Percentiles rank a stretch among this genome's conserved stretches.
phyloP scores from a whole-genome alignment of 164 flowering plant genomes.

The grape (Vitis vinifera) region DNA sequence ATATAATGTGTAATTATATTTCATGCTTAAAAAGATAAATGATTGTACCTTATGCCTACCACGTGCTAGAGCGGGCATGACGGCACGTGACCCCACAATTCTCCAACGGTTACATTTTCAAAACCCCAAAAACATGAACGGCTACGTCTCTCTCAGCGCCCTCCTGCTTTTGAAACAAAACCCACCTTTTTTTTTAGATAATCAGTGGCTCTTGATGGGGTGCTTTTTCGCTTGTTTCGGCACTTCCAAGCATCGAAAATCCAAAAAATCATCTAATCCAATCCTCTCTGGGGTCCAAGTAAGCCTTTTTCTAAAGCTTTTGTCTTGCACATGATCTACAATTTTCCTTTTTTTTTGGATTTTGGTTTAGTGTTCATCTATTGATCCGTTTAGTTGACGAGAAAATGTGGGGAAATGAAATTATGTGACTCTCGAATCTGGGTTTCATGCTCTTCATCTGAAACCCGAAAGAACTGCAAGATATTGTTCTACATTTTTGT shows the following conservation, averaged over 20 bases:
- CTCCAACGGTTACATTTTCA: constrained; percentile 14
- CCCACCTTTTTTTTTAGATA: neutral
- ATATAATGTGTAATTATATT: no score
- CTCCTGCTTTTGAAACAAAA: neutral
- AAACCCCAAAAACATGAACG: neutral
- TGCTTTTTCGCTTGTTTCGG: constrained; percentile 34
- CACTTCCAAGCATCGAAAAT: constrained; percentile 17
- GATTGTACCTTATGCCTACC: no score
- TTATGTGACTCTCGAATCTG: no score
- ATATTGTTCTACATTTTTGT: no score
- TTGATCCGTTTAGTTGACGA: no score
- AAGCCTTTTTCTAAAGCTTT: neutral
- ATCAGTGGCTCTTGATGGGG: constrained; percentile 20
- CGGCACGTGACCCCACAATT: neutral
- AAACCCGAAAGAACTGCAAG: no score
- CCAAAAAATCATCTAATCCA: constrained; percentile 2
- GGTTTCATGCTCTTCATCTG: no score
- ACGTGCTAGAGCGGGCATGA: no score
- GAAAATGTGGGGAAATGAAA: no score
- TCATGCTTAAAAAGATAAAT: no score
- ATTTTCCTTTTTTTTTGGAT: neutral
- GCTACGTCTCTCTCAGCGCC: neutral
- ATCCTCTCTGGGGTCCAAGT: constrained; percentile 8
- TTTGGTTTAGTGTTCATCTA: no score
- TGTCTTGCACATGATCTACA: no score